Base-by-base conservation (phyloP, 208 protist species). In the Crithidia expoeki region DNA sequence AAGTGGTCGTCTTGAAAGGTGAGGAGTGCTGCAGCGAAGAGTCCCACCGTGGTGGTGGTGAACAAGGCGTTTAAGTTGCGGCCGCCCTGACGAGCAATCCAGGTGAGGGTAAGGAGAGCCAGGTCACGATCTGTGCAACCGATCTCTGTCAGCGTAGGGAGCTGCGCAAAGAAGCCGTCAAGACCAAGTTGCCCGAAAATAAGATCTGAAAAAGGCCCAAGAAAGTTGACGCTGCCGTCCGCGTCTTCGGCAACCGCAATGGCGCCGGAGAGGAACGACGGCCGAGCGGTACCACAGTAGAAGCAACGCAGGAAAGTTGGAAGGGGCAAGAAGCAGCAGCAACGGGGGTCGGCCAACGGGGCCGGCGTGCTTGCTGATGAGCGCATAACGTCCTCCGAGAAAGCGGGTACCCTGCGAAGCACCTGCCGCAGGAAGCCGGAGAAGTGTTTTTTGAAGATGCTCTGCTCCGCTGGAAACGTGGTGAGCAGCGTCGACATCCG, bases 281-380 rank as follows among this genome's bases (percentile, higher is more conserved):
- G 65, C 19, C 74, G 80, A 32, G 69, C 59, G 9, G 75, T 79
- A 34, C 82, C 82, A 32, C 46, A 84, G 62, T 81, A 79, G 65
- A 91, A 91, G 46, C 74, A 82, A 23, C 50, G 63, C 25, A 84
- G 57, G 74, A 91, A 91, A 1, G 21, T 49, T 49, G 72, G 47
- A 28, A 88, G 57, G 23, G 68, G 12, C 53, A 88, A 79, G 25
- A 81, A 40, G 21, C 46, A 19, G 34, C 57, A 40, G 21, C 46
- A 19, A 30, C 57, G 33, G 10, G 62, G 53, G 25, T 12, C 27
- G 23, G 38, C 28, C 60, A 66, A 38, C 21, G 36, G 12, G 36
- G 44, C 25, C n/a, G 34, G 16, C 34, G 38, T n/a, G 32, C 19
- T 55, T 14, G 34, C 23, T 25, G 49, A 25, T 16, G 36, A 42